Evolutionary conservation across 768 basidiomycete genomes (phyloP).

Genomic region (Pleurotus sapidus): DNA sequence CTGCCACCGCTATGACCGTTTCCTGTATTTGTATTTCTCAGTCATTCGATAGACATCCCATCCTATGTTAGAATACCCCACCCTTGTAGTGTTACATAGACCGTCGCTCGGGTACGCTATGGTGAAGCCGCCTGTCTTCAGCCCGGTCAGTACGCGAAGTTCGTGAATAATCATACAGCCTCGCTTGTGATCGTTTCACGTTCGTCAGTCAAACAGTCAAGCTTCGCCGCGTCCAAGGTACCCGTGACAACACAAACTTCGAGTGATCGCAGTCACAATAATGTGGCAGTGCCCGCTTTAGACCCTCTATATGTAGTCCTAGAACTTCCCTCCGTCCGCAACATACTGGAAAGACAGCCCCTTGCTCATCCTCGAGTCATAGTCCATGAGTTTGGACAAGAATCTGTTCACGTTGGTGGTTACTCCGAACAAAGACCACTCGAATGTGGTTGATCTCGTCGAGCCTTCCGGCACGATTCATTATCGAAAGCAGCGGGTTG

Average conservation of each 20-base stretch:
- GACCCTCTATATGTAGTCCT: too few relatives aligned
- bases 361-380: neutral
- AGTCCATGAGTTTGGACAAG: slow-evolving; percentile 75
- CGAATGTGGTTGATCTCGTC: slow-evolving; percentile 64
- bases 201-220: too few relatives aligned
- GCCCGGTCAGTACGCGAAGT: too few relatives aligned
- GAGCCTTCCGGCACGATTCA: slow-evolving; percentile 62
- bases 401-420: slow-evolving; percentile 81
- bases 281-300: slow-evolving; percentile 1
- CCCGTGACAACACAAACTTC: neutral
- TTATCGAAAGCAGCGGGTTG: slow-evolving; percentile 68
- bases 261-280: neutral
- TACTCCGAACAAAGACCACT: slow-evolving; percentile 54
- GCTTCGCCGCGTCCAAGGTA: too few relatives aligned
- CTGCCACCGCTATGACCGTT: slow-evolving; percentile 67
- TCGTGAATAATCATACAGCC: too few relatives aligned
- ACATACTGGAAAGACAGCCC: neutral
- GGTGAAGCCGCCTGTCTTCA: too few relatives aligned
- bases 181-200: too few relatives aligned
- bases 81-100: too few relatives aligned
- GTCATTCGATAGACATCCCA: too few relatives aligned
- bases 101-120: too few relatives aligned
- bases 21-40: neutral
- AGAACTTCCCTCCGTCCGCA: neutral
- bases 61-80: too few relatives aligned